Evolutionary conservation across 1,284 basidiomycete genomes (phyloP).

Genomic region (Apiotrichum porosum): DNA sequence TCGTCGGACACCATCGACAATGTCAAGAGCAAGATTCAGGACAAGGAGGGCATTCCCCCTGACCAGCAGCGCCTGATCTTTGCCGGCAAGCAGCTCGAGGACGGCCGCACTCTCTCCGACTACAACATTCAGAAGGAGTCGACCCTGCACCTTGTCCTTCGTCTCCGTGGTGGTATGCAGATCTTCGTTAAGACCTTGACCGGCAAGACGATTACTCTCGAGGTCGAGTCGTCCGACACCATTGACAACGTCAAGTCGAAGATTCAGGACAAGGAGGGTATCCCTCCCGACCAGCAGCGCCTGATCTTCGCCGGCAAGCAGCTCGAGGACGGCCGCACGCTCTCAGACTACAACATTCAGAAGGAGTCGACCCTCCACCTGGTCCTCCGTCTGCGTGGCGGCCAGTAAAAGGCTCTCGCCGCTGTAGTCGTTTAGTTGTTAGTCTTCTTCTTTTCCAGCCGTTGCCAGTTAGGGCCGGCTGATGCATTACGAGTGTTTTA

Average conservation of each 20-base stretch:
- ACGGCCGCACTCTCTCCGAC: conserved; percentile 81
- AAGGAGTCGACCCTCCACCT: conserved; percentile 50
- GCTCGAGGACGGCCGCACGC: conserved; percentile 91
- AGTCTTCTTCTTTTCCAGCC: no score
- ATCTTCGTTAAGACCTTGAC: conserved; percentile 66
- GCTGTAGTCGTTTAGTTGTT: no score
- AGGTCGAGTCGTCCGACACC: conserved; percentile 57
- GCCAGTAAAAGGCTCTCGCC: no score
- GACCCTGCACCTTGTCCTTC: conserved; percentile 91
- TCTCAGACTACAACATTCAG: conserved; percentile 73
- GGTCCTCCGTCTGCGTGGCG: conserved; percentile 48
- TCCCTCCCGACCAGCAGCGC: conserved; percentile 89
- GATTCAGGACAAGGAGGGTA: conserved; percentile 62
- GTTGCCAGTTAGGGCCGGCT: no score
- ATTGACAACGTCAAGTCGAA: conserved; percentile 59
- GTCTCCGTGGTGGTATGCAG: conserved; percentile 71
- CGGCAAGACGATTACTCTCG: conserved; percentile 57
- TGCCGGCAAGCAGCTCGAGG: conserved; percentile 96
- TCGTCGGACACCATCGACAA: conserved; percentile 91
- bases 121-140: conserved; percentile 95
- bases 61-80: conserved; percentile 98
- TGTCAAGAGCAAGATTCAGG: conserved; percentile 93
- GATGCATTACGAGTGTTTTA: no score
- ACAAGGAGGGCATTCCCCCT: conserved; percentile 77
- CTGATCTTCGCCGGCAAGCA: conserved; percentile 94